Base-by-base conservation (phyloP, 2,329 filamentous ascomycete species). In the Arthrobotrys conoides region DNA sequence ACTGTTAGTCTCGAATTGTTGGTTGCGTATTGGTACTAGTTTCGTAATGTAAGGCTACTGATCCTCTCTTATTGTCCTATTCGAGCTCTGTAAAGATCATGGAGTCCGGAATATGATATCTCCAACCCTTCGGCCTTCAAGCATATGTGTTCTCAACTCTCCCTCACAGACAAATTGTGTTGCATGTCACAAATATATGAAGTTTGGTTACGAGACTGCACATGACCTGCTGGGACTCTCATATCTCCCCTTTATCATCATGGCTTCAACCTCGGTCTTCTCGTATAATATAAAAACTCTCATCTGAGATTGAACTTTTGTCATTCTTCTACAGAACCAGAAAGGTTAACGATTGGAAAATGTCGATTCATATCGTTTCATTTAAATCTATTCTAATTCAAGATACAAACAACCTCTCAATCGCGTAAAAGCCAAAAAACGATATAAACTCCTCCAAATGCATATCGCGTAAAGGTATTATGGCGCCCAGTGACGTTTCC, bases 401-500 rank as follows among this genome's bases (percentile, higher is more conserved):
- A 53, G 20, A 27, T 53, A 30, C 24, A 53, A 27, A 30, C 20
- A 30, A 5, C 22, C 24, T 53, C 49, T 55, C 12, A 3, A 30
- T 18, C 1, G 33, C n/a, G n/a, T n/a, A 33, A 4, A 30, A 55
- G 9, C 14, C 48, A 55, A 55, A 24, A 18, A 0, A n/a, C n/a
- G 4, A 30, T 27, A 4, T 16, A 9, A 27, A 14, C 22, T 16
- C 48, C 9, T 51, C 18, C 9, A 41, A 41, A 41, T 41, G 14
- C 38, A 41, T n/a, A 22, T 41, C n/a, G 22, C 4, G 22, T 48
- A 33, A 30, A 64, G 18, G 18, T n/a, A 46, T 59, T 46, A 65
- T 18, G 57, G 53, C 12, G 69, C 69, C 75, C 75, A 78, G 24
- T 78, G 75, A 4, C 68, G 53, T 46, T 72, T 78, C 75, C 75